phyloP scores from a whole-genome alignment of 257 asterid species.

The Scutellaria barbata region DNA sequence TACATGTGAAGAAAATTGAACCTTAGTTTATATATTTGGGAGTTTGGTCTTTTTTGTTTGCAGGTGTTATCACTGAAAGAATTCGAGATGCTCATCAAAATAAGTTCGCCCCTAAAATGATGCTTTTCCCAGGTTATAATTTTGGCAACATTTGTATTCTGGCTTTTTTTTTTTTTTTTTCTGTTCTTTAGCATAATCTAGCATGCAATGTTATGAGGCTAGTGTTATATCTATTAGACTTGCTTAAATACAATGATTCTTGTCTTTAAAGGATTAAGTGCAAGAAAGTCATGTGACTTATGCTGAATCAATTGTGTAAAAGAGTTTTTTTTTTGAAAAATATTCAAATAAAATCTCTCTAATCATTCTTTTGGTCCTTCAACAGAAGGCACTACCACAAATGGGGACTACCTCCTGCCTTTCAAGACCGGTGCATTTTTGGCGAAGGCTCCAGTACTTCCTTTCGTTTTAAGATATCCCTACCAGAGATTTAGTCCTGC shows the following conservation, averaged over 20 bases:
- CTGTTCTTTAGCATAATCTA: conserved; percentile 10
- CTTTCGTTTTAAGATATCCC: conserved; percentile 87
- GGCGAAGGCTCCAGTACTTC: conserved; percentile 85
- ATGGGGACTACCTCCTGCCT: conserved; percentile 92
- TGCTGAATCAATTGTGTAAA: not conserved
- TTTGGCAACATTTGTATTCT: conserved; percentile 25
- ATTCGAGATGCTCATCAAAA: conserved; percentile 75
- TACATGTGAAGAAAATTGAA: not conserved
- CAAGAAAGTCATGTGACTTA: conserved; percentile 11
- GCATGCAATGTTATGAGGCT: conserved; percentile 29
- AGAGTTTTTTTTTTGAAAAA: not conserved
- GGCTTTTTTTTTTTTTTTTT: no score
- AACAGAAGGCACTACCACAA: conserved; percentile 98
- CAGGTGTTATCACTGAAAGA: conserved; percentile 83
- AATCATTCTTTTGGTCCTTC: conserved; percentile 22
- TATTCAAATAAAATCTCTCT: not conserved
- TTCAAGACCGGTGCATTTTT: conserved; percentile 96
- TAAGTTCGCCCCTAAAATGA: conserved; percentile 72
- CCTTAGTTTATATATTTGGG: conserved; percentile 12
- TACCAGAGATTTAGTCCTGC: conserved; percentile 96
- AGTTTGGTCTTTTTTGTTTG: conserved; percentile 33
- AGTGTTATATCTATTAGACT: conserved; percentile 3
- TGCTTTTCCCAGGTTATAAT: conserved; percentile 85
- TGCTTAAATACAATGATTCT: not conserved
- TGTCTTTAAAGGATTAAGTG: conserved; percentile 20